These are phyloP conservation scores for Endogone sp. DNA, from an alignment of 192 early-diverging fungal species.

Conservation along the genomic window DNA sequence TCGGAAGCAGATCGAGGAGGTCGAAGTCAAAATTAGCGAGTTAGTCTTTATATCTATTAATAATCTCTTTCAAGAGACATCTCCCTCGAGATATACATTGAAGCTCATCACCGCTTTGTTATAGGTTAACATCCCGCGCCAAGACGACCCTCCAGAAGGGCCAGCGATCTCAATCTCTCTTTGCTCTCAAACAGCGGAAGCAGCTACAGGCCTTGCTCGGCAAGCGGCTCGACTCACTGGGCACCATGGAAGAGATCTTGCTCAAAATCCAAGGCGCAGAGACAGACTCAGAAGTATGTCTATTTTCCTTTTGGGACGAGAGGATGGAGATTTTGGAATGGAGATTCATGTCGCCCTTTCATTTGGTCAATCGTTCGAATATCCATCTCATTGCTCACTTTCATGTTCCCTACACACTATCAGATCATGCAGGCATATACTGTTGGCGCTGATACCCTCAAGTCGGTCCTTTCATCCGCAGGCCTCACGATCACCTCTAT, in stretches of 20 bases:
- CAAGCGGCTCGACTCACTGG: slow-evolving; percentile 49
- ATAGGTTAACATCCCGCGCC: slow-evolving; percentile 9
- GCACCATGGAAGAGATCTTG: slow-evolving; percentile 57
- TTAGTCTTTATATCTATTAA: slow-evolving; percentile 20
- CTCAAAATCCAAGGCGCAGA: slow-evolving; percentile 60
- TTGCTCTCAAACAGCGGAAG: slow-evolving; percentile 51
- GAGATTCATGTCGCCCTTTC: no score
- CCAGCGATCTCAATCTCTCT: slow-evolving; percentile 45
- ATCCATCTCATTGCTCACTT: not conserved
- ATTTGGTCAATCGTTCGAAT: not conserved
- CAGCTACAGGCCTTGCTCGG: slow-evolving; percentile 46
- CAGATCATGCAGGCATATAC: slow-evolving; percentile 55
- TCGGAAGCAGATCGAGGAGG: slow-evolving; percentile 48
- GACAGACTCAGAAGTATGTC: slow-evolving; percentile 51
- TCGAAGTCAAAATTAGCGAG: slow-evolving; percentile 53
- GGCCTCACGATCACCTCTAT: slow-evolving; percentile 45
- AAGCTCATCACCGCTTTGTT: not conserved
- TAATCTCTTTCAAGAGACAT: no score
- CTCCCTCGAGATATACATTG: not conserved
- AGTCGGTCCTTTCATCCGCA: slow-evolving; percentile 36
- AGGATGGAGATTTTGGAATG: not conserved
- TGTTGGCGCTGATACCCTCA: slow-evolving; percentile 52
- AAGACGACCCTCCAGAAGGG: slow-evolving; percentile 16
- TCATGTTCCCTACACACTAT: slow-evolving; percentile 11
- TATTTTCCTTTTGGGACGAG: not conserved